These are phyloP conservation scores for Cucurbita ficifolia DNA, from an alignment of 306 rosid genomes.

Conservation along the genomic window DNA sequence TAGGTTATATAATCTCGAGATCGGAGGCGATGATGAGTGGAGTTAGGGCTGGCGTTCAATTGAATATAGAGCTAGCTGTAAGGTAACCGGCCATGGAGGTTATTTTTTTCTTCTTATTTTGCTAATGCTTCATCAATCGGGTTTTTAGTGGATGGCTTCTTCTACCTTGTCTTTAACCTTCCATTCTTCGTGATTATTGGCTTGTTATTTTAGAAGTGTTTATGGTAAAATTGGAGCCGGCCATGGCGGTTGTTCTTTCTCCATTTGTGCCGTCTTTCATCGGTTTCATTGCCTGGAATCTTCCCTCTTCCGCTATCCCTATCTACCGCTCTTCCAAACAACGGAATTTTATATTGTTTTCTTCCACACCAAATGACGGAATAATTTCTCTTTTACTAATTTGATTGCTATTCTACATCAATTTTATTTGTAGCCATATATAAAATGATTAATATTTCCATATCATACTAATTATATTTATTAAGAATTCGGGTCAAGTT, in stretches of 20 bases:
- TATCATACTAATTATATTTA: too few relatives aligned
- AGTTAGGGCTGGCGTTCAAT: neutral
- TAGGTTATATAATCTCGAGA: neutral
- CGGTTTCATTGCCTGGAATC: slow-evolving; percentile 2
- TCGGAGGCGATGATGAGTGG: neutral
- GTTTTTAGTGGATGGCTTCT: neutral
- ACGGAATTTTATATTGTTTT: too few relatives aligned
- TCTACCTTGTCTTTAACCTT: slow-evolving; percentile 7
- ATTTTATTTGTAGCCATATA: too few relatives aligned
- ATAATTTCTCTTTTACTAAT: too few relatives aligned
- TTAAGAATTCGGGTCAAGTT: too few relatives aligned
- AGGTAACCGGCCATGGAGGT: slow-evolving; percentile 6
- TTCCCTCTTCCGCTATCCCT: neutral
- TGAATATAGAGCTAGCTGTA: neutral
- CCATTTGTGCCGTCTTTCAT: slow-evolving; percentile 6
- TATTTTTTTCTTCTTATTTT: neutral
- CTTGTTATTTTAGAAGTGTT: neutral
- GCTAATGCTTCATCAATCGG: neutral
- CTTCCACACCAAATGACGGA: neutral
- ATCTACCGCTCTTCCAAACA: neutral
- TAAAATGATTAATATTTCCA: too few relatives aligned
- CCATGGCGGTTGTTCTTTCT: neutral
- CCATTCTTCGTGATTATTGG: too few relatives aligned
- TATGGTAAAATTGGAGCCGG: neutral
- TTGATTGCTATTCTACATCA: too few relatives aligned